These are phyloP conservation scores for Cyphellophora europaea DNA, from an alignment of 2,329 filamentous ascomycete genomes.

Conservation along the genomic window DNA sequence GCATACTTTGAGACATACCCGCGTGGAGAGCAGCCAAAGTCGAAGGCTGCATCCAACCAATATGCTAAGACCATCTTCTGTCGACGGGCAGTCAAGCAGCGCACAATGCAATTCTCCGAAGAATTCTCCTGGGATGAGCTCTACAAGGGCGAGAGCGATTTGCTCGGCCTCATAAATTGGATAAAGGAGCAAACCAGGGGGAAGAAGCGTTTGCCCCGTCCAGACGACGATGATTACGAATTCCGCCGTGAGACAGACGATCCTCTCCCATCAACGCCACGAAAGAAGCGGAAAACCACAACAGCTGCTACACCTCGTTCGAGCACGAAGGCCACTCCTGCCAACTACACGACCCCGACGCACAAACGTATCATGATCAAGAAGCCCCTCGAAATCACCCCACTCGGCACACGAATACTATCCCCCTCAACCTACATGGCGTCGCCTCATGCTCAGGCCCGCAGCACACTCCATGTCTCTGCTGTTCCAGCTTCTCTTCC, in stretches of 20 bases:
- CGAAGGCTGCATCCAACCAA: constrained; percentile 49
- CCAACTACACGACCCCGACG: constrained; percentile 51
- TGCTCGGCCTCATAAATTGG: constrained; percentile 56
- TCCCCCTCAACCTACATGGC: constrained; percentile 60
- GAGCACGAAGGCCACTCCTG: constrained; percentile 26
- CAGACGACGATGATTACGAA: constrained; percentile 23
- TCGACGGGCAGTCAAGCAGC: constrained; percentile 76
- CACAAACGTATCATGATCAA: constrained; percentile 66
- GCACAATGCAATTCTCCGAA: constrained; percentile 82
- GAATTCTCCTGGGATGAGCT: constrained; percentile 89
- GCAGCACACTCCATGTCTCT: constrained; percentile 83
- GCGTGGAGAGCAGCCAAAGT: constrained; percentile 62
- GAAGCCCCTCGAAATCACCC: constrained; percentile 89
- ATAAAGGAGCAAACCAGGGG: constrained; percentile 65
- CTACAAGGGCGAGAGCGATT: constrained; percentile 55
- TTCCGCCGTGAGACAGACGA: constrained; percentile 4
- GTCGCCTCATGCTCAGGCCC: constrained; percentile 85
- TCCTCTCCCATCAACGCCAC: constrained; percentile 38
- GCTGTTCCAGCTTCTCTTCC: constrained; percentile 83
- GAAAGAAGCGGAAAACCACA: constrained; percentile 44
- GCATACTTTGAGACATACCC: constrained; percentile 63
- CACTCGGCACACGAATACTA: constrained; percentile 77
- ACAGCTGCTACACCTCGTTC: constrained; percentile 33
- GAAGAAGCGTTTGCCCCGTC: constrained; percentile 7
- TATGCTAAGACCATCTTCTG: constrained; percentile 85